Evolutionary conservation across 805 yeast species (phyloP), one percentile per base, ranked within the genome.

Genomic region (Candida parachauliodes): DNA sequence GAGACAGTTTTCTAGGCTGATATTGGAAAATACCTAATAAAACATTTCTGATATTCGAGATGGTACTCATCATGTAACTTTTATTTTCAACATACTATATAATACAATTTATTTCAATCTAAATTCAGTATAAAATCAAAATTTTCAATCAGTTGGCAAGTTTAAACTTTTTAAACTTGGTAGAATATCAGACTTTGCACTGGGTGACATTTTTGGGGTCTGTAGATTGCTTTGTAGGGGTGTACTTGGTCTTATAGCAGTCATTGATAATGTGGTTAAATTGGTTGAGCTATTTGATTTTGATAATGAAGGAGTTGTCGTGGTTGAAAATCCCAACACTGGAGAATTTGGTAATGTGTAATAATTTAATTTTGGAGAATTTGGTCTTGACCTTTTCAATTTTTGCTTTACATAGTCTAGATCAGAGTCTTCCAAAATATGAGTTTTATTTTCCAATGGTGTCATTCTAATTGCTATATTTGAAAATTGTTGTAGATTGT

Each of bases 131-230:
- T n/a, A n/a, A n/a, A n/a, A n/a, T n/a, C n/a, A n/a, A n/a, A n/a
- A n/a, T n/a, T 22, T 16, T 16, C 16, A 15, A 23, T 32, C 23
- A 8, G 28, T 30, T 3, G 30, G 39, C 18, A 33, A 25, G 37
- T 74, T 72, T 50, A 76, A 60, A 25, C 77, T 70, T 34, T 76
- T 55, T 33, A 76, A 55, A 15, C 80, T 68, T 1, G 81, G 81
- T 32, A 76, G 57, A n/a, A 31, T 33, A 37, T 39, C 37, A 15
- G 34, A 29, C n/a, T n/a, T n/a, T 4, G 31, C 28, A 44, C 33
- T 49, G 2, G 70, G 69, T 3, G 71, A 61, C 16, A 60, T 57
- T 28, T 61, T 54, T 12, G 72, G 48, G 3, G 50, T 39, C 23
- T 42, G 43, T 36, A 45, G 33, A 36, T 46, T 44, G 2, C 45